These are phyloP conservation scores for Claviceps sp. DNA, from an alignment of 2,329 filamentous ascomycete genomes.

Conservation along the genomic window DNA sequence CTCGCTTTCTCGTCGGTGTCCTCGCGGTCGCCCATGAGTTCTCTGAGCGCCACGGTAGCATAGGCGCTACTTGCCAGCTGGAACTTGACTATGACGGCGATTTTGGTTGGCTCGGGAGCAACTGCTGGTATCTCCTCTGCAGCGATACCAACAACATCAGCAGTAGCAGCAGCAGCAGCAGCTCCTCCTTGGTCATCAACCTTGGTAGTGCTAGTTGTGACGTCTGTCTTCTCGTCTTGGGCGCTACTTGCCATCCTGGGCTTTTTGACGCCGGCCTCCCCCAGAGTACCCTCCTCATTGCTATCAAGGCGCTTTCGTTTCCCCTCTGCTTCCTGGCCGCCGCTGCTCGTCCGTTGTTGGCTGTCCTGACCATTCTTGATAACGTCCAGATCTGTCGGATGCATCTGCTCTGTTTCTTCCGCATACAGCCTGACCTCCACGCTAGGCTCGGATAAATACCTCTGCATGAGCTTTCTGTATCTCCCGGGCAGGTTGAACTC, in stretches of 20 bases:
- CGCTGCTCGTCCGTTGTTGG: neutral
- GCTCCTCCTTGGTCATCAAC: neutral
- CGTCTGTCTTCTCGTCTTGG: neutral
- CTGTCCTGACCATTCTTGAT: conserved; percentile 28
- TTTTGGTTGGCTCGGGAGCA: conserved; percentile 21
- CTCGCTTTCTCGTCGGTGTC: conserved; percentile 10
- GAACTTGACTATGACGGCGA: conserved; percentile 60
- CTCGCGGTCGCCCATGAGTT: conserved; percentile 48
- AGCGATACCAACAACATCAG: neutral
- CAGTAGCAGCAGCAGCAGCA: neutral
- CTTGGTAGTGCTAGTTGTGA: neutral
- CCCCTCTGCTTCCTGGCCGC: conserved; percentile 3
- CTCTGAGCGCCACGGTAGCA: conserved; percentile 69
- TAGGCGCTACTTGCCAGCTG: conserved; percentile 70
- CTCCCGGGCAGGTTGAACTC: conserved; percentile 81
- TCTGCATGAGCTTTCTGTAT: conserved; percentile 74
- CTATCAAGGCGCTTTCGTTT: conserved; percentile 9
- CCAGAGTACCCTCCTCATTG: conserved; percentile 4
- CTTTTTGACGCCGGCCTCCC: conserved; percentile 4
- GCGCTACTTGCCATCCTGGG: conserved; percentile 3
- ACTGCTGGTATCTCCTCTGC: conserved; percentile 12
- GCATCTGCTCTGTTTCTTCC: conserved; percentile 67
- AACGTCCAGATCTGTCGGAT: conserved; percentile 72
- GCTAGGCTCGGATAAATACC: conserved; percentile 49
- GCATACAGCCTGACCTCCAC: conserved; percentile 59